Percentiles rank a stretch among this genome's conserved stretches.
Evolutionary conservation across 2,329 filamentous ascomycete genomes (phyloP).

Genomic region (Sporothrix luriei): DNA sequence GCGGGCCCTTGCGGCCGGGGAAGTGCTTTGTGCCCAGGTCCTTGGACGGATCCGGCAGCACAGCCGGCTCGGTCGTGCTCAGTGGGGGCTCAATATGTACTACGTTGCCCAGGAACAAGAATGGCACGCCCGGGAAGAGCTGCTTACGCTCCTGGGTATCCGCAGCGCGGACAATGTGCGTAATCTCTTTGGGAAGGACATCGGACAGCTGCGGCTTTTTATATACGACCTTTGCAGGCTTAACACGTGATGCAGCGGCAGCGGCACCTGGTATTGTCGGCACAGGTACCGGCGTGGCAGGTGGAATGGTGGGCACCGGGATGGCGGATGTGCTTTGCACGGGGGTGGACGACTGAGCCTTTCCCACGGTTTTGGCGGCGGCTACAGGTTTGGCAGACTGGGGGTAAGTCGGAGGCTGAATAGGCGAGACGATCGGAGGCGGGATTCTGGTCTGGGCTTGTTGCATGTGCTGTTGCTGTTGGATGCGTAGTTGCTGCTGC

Average conservation of each 20-base stretch:
- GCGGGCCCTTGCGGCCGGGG: slow-evolving; percentile 32
- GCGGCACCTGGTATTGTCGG: not conserved
- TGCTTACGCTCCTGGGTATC: slow-evolving; percentile 33
- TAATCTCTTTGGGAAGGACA: slow-evolving; percentile 26
- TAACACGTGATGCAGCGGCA: slow-evolving; percentile 16
- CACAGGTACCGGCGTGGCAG: slow-evolving; percentile 11
- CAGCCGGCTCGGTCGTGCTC: slow-evolving; percentile 33
- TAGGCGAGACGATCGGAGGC: not conserved
- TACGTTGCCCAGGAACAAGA: slow-evolving; percentile 32
- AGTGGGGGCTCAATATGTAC: slow-evolving; percentile 34
- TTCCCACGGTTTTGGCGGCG: not conserved
- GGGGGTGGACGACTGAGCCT: not conserved
- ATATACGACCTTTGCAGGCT: slow-evolving; percentile 17
- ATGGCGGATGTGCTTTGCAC: not conserved
- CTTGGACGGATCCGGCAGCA: slow-evolving; percentile 36
- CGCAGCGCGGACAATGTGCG: slow-evolving; percentile 32
- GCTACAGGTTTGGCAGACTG: not conserved
- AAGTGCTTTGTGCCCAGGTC: slow-evolving; percentile 35
- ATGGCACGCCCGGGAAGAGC: slow-evolving; percentile 34
- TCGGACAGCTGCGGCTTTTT: slow-evolving; percentile 27
- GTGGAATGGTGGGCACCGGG: not conserved
- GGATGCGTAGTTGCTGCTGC: slow-evolving; percentile 4
- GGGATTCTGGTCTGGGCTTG: not conserved
- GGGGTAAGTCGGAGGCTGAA: slow-evolving; percentile 18
- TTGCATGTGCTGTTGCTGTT: slow-evolving; percentile 19